Conservation (phyloP, 2,329 filamentous ascomycete genomes). For the Bimuria novae-zelandiae region DNA sequence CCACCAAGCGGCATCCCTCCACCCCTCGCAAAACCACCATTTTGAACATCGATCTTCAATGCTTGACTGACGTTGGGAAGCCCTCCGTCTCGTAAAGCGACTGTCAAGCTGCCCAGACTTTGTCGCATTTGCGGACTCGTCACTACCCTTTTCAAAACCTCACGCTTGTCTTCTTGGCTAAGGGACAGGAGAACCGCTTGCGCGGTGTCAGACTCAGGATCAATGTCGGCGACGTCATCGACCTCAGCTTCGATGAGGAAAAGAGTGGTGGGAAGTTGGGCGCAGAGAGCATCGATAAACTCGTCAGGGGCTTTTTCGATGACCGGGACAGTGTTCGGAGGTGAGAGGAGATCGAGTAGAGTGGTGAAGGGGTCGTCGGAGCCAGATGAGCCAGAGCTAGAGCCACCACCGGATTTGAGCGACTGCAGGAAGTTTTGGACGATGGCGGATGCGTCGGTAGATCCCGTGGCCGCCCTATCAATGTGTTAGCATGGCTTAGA, state of each 20-base stretch:
- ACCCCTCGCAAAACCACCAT: conserved; percentile 79
- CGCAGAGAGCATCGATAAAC: conserved; percentile 74
- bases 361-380: conserved; percentile 74
- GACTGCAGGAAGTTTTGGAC: conserved; percentile 91
- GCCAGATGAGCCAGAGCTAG: conserved; percentile 51
- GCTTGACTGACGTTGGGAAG: conserved; percentile 89
- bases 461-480: conserved; percentile 54
- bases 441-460: conserved; percentile 71
- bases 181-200: conserved; percentile 75
- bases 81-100: conserved; percentile 87
- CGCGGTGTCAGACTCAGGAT: conserved; percentile 70
- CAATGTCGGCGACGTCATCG: conserved; percentile 63
- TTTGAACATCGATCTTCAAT: conserved; percentile 76
- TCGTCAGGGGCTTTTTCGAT: conserved; percentile 68
- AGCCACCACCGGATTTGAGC: conserved; percentile 58
- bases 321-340: conserved; percentile 76
- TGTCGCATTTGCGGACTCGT: conserved; percentile 90
- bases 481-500: conserved; percentile 26
- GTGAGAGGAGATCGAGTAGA: conserved; percentile 81
- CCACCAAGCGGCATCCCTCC: conserved; percentile 85
- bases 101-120: conserved; percentile 80
- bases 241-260: conserved; percentile 75
- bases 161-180: conserved; percentile 75
- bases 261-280: conserved; percentile 76
- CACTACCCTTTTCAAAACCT: conserved; percentile 78